Base-by-base conservation (phyloP, 2,329 filamentous ascomycete species). In the Beauveria brongniartii region DNA sequence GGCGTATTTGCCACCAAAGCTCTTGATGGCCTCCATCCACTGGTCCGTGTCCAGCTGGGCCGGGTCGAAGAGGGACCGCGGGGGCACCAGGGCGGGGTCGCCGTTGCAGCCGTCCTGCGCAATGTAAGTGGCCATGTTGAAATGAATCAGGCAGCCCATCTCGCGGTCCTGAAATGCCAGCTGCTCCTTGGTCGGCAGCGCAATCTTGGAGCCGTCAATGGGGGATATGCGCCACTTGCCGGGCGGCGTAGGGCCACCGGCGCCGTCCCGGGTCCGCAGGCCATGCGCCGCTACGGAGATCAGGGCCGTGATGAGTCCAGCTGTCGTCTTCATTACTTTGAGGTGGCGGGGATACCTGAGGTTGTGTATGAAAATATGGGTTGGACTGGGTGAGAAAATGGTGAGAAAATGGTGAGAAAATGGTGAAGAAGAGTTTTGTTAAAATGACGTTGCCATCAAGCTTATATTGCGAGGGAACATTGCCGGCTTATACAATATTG, bases 1-100 rank as follows among this genome's bases (percentile, higher is more conserved):
- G 18, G 69, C 69, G 54, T 69, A 70, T 43, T 66, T 66, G 10
- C 65, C 69, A n/a, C 69, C 69, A 0, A 67, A 55, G 9, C 68
- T 65, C 20, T 54, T 59, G 43, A 67, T 66, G 7, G 65, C 63
- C 30, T 71, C 67, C 66, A 70, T 67, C 69, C 69, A 70, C 51
- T 64, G 67, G 60, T 69, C 66, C 3, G 67, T 69, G 53, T 68
- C 65, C 46, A 69, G 61, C 46, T 65, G 47, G 2, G 60, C 63
- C 3, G 67, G 67, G 47, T 65, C 62, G 28, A 69, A 69, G 7
- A 66, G 61, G 12, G 46, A 47, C n/a, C 63, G 56, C 10, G 59
- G 59, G 5, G 67, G 67, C 7, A 69, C 67, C n/a, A 68, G 60
- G 3, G 63, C 62, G 3, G 67, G 66, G 20, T 65, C 65, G 41